Evolutionary conservation across 1,139 yeast species (phyloP), one percentile per base, ranked within the genome.

Genomic region (Debaryomyces coudertii): DNA sequence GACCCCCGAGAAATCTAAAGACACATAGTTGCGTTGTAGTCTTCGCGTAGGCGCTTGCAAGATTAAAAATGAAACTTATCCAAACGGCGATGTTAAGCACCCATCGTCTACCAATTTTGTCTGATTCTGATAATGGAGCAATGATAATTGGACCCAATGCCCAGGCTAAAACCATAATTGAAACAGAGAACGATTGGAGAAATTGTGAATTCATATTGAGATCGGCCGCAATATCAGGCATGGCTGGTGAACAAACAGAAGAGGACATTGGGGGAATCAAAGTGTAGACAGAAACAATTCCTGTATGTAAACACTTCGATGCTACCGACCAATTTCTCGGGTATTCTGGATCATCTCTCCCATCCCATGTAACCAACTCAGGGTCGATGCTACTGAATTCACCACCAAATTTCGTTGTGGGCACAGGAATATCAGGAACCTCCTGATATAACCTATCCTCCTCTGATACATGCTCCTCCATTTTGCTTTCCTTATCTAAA

Each of bases 321-420:
- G 44, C 15, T 0, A 49, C 12, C 0, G 74, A 27, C 88, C 88
- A 84, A 61, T 84, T 84, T 49, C 87, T 65, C 28, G 90, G 87
- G 53, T 77, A 76, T 16, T 65, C 65, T 0, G 85, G 83, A 56
- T 84, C 89, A 47, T 80, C 76, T 2, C 70, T 73, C 3, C 83
- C 82, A 35, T 82, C 85, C 87, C 87, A 83, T 1, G 86, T 76
- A 4, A 83, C 82, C 36, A 83, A 63, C 55, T 83, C 87, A 0
- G 86, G 87, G 54, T 83, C 88, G 5, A 79, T 57, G 2, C 66
- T 67, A 22, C 65, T 59, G 52, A 76, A 80, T 52, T 79, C 85
- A 9, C 66, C 69, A 15, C 85, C 85, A 51, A 66, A 77, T 47
- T 72, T 68, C 41, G 62, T 61, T 1, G 76, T 65, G 2, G 81